Percentiles rank a stretch among this genome's conserved stretches.
These are phyloP conservation scores for Yamadazyma olivae DNA, from an alignment of 805 yeast genomes.

Conservation along the genomic window DNA sequence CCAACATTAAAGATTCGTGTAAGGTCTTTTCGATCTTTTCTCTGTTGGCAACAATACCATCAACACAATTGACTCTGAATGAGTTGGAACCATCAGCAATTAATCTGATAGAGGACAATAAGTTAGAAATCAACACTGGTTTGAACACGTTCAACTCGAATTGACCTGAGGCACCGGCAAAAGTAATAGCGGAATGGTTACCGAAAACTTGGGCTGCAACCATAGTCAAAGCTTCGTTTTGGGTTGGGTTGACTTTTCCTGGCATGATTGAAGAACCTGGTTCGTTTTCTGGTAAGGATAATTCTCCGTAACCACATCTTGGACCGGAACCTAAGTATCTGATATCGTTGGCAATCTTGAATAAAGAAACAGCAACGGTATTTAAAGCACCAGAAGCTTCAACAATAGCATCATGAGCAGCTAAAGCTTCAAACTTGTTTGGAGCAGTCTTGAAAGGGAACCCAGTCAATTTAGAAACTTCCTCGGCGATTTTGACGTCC, in stretches of 20 bases:
- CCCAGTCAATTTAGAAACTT: slow-evolving; percentile 84
- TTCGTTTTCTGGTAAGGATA: slow-evolving; percentile 94
- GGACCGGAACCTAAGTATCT: slow-evolving; percentile 99
- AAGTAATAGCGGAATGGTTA: slow-evolving; percentile 91
- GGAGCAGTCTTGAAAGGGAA: slow-evolving; percentile 91
- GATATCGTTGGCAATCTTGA: slow-evolving; percentile 96
- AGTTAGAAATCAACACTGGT: slow-evolving; percentile 91
- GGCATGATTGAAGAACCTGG: slow-evolving; percentile 99
- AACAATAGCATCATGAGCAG: slow-evolving; percentile 98
- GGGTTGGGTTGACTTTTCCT: slow-evolving; percentile 99
- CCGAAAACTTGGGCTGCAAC: slow-evolving; percentile 98
- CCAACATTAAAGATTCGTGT: slow-evolving; percentile 96
- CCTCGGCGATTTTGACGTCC: slow-evolving; percentile 80
- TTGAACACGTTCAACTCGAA: slow-evolving; percentile 97
- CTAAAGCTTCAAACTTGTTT: slow-evolving; percentile 97
- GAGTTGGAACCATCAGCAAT: slow-evolving; percentile 87
- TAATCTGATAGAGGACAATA: slow-evolving; percentile 82
- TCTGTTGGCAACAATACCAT: slow-evolving; percentile 85
- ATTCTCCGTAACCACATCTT: slow-evolving; percentile 98
- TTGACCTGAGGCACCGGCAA: slow-evolving; percentile 98
- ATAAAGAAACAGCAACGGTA: slow-evolving; percentile 89
- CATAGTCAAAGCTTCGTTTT: slow-evolving; percentile 98
- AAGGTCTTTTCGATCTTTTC: slow-evolving; percentile 83
- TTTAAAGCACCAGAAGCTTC: slow-evolving; percentile 97
- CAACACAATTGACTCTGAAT: slow-evolving; percentile 93